A percentile compares a stretch with the other conserved stretches of the same genome.
Evolutionary conservation across 305 asterid genomes (phyloP).

Genomic region (Ilex paraguariensis): DNA sequence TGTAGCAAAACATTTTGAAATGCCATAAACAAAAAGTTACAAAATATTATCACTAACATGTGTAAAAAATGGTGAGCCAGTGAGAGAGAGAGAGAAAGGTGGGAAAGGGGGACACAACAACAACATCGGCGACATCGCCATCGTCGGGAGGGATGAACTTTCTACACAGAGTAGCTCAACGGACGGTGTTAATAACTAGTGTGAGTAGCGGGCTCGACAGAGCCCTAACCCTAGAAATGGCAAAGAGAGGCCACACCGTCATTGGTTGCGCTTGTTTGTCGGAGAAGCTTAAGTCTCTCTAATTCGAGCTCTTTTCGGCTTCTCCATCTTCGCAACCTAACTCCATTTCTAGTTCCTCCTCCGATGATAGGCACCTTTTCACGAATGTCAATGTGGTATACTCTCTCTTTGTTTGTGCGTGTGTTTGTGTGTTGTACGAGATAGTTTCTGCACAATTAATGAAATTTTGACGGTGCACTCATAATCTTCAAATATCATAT

Average conservation of each 20-base stretch:
- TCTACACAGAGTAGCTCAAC: conserved; percentile 21
- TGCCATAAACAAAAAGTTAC: no score
- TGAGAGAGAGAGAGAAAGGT: not conserved
- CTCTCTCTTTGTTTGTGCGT: no score
- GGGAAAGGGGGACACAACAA: conserved; percentile 14
- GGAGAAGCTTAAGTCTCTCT: conserved; percentile 66
- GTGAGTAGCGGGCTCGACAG: conserved; percentile 85
- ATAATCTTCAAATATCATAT: no score
- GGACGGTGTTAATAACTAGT: conserved; percentile 77
- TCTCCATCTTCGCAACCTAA: conserved; percentile 10
- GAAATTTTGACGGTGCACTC: no score
- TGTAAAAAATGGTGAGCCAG: no score
- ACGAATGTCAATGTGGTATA: conserved; percentile 81
- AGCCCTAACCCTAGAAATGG: conserved; percentile 84
- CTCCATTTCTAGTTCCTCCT: conserved; percentile 17
- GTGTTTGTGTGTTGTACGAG: not conserved
- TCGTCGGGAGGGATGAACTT: conserved; percentile 16
- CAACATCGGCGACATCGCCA: conserved; percentile 33
- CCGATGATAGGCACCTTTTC: conserved; percentile 40
- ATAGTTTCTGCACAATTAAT: no score
- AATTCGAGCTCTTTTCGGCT: conserved; percentile 55
- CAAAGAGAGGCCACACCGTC: conserved; percentile 78
- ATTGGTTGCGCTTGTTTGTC: conserved; percentile 87
- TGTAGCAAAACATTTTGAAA: no score
- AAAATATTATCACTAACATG: no score